Conservation (phyloP, 768 basidiomycete genomes). For the Lactarius psammicola region DNA sequence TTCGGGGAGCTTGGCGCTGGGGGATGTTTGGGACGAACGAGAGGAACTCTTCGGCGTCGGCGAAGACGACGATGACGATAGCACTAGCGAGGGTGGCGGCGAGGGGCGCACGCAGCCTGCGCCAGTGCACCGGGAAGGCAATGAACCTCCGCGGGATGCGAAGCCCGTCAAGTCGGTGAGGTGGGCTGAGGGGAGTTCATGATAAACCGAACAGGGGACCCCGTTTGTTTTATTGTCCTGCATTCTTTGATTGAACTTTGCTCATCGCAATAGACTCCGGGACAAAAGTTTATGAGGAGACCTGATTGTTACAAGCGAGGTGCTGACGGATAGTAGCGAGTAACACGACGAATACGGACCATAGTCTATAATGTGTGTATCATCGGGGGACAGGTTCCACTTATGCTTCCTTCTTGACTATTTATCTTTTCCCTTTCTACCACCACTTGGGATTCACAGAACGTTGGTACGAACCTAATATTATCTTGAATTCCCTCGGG, state of each 20-base stretch:
- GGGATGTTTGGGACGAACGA: slow-evolving; percentile 74
- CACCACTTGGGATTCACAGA: not conserved
- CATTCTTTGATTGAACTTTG: not conserved
- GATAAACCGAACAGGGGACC: not conserved
- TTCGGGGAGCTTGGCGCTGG: slow-evolving; percentile 35
- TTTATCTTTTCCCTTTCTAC: not conserved
- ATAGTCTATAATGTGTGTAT: not conserved
- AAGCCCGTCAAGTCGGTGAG: slow-evolving; percentile 23
- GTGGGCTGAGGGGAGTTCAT: slow-evolving; percentile 25
- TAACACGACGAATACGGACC: not conserved
- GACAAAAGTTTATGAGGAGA: not conserved
- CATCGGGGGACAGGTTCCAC: not conserved
- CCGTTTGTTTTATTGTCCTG: not conserved
- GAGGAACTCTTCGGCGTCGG: slow-evolving; percentile 75
- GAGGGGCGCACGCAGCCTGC: not conserved
- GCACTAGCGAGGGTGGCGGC: not conserved
- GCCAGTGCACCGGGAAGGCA: not conserved
- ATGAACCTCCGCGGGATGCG: slow-evolving; percentile 1
- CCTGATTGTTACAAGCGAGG: not conserved
- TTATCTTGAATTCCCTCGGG: not conserved
- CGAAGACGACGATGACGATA: slow-evolving; percentile 58
- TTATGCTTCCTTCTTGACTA: not conserved
- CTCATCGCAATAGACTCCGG: not conserved
- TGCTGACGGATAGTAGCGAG: not conserved
- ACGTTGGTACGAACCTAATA: not conserved